Evolutionary conservation across 345 rosid species (phyloP), one percentile per base, ranked within the genome.

Genomic region (Cochlearia excelsa): DNA sequence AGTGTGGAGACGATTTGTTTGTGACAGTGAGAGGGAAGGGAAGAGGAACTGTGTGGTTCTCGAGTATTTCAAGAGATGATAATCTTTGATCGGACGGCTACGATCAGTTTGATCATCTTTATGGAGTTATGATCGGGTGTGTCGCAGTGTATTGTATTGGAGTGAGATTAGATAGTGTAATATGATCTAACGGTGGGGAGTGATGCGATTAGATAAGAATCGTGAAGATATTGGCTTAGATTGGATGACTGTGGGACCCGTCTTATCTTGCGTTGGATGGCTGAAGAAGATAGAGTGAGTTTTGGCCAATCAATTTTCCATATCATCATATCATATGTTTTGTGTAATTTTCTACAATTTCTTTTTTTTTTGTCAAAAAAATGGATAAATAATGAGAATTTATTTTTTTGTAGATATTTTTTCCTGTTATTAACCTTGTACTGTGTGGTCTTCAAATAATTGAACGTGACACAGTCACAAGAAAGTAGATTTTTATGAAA

Each of bases 201-300:
- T 16, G 40, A 26, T 0, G 61, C 2, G 10, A 45, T 57, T 27
- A 70, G 62, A 51, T 47, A 57, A 46, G 74, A 66, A 47, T 48
- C 62, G 58, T 1, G 6, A 7, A 69, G 57, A 28, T 55, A 67
- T 9, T 49, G 72, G 76, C 1, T 49, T 48, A 45, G 34, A 63
- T 55, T 41, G 44, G 66, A 62, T 51, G 51, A 6, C 9, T 2
- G 71, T 76, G 9, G 68, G 74, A 51, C 46, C 51, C 62, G 42
- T 56, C 77, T 78, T 78, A 78, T 78, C 81, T 30, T 49, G 9
- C 9, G 23, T 10, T 56, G 74, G 51, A 68, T 50, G 79, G 79
- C 45, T 68, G 16, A 29, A 62, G 66, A 55, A 3, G 67, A 31
- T 26, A 8, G 31, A 52, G 53, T 9, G 69, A 68, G 42, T 68